Base-by-base conservation (phyloP, 2,329 filamentous ascomycete species). In the Aplosporella prunicola region DNA sequence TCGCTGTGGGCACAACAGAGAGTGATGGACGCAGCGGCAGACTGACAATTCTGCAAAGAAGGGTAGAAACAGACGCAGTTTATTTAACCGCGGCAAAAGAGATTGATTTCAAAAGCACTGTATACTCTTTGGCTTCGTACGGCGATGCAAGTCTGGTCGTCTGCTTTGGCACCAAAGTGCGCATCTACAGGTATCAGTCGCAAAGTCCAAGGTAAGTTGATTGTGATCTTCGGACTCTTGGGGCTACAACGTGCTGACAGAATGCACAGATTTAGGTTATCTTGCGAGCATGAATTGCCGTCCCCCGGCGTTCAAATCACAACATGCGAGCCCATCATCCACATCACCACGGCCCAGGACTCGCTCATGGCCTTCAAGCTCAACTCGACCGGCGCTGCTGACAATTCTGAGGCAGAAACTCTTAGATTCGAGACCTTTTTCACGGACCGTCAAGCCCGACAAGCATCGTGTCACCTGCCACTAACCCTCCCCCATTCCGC, bases 1-100 rank as follows among this genome's bases (percentile, higher is more conserved):
- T 85, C 20, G 65, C 84, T 10, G 68, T 82, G 9, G 67, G 72
- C 4, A 74, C 73, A 10, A 28, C 26, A 3, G 32, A 35, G 11
- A 28, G 26, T 0, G 32, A 40, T 16, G 38, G 32, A 0, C 65
- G 64, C 20, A 58, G 60, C 8, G 76, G 76, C 1, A 62, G 67
- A 5, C n/a, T n/a, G n/a, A n/a, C n/a, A n/a, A n/a, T n/a, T n/a
- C n/a, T n/a, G n/a, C n/a, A n/a, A n/a, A n/a, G n/a, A n/a, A n/a
- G n/a, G n/a, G n/a, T n/a, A n/a, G n/a, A n/a, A n/a, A n/a, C n/a
- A n/a, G n/a, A n/a, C n/a, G n/a, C n/a, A n/a, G n/a, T n/a, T n/a
- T n/a, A n/a, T n/a, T n/a, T n/a, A n/a, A n/a, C n/a, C n/a, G n/a
- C 72, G 1, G 63, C 71, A 5, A 62, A 66, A 10, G 45, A 53